These are phyloP conservation scores for Citrullus mucosospermus DNA, from an alignment of 306 rosid species.

Conservation along the genomic window DNA sequence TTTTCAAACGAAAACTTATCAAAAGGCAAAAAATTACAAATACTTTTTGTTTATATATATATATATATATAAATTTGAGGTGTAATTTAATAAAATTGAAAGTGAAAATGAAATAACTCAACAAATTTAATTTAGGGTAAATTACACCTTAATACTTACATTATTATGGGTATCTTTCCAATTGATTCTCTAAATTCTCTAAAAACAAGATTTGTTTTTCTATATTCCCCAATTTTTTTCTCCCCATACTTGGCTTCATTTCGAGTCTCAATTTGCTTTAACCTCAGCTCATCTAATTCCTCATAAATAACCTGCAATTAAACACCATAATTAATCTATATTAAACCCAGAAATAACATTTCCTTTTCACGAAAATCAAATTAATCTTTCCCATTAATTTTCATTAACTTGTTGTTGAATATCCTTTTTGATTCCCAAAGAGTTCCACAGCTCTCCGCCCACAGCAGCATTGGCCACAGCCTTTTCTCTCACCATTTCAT, in stretches of 20 bases:
- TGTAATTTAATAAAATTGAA: too few relatives aligned
- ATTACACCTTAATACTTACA: too few relatives aligned
- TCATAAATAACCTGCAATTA: slow-evolving; percentile 5
- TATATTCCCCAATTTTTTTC: not conserved
- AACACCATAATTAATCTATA: too few relatives aligned
- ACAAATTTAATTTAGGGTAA: too few relatives aligned
- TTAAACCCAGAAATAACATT: too few relatives aligned
- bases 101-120: too few relatives aligned
- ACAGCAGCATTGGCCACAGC: slow-evolving; percentile 9
- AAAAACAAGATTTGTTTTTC: not conserved
- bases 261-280: not conserved
- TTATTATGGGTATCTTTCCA: not conserved
- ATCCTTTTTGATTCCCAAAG: slow-evolving; percentile 8
- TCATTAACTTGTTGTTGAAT: slow-evolving; percentile 12
- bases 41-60: too few relatives aligned
- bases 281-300: slow-evolving; percentile 10
- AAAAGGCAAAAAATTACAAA: too few relatives aligned
- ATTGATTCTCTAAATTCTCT: not conserved
- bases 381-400: not conserved
- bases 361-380: not conserved
- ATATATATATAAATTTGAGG: too few relatives aligned
- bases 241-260: not conserved
- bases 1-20: too few relatives aligned
- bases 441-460: not conserved
- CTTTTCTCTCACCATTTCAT: not conserved